Percentiles rank a stretch among this genome's conserved stretches.
Evolutionary conservation across 192 early-diverging fungal genomes (phyloP).

Genomic region (Coemansia biformis): DNA sequence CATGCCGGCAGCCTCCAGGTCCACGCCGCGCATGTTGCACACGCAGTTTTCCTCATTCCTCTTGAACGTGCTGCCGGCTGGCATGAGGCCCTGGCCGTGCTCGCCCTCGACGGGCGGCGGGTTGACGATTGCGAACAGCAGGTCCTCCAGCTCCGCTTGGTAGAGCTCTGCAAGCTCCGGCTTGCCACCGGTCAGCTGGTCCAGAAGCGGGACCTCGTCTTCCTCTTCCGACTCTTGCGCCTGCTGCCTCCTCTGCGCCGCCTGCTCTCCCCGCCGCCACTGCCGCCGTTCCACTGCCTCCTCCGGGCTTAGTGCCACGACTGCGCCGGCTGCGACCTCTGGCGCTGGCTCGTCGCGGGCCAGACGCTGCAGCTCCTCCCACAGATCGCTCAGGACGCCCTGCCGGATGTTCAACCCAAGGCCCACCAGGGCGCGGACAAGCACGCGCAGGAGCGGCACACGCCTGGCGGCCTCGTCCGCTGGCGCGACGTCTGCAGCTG

Average conservation of each 20-base stretch:
- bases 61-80: constrained; percentile 20
- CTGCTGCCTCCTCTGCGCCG: neutral
- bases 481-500: neutral
- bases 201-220: too few species aligned
- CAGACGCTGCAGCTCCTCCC: constrained; percentile 15
- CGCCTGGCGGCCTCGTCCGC: constrained; percentile 2
- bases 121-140: constrained; percentile 14
- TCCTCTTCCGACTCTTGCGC: too few species aligned
- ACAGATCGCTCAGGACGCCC: constrained; percentile 25
- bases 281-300: neutral
- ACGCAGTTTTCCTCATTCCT: constrained; percentile 34
- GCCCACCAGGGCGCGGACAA: constrained; percentile 31
- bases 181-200: too few species aligned
- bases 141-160: constrained; percentile 15
- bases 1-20: constrained; percentile 9
- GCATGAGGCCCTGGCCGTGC: constrained; percentile 17
- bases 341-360: neutral
- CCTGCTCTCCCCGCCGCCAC: neutral
- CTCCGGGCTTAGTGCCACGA: constrained; percentile 5
- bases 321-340: neutral
- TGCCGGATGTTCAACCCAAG: constrained; percentile 21
- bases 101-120: constrained; percentile 12
- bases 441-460: constrained; percentile 13
- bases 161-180: constrained; percentile 3
- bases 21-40: constrained; percentile 25